Conservation (phyloP, 2,329 filamentous ascomycete genomes). For the Lomentospora prolificans region DNA sequence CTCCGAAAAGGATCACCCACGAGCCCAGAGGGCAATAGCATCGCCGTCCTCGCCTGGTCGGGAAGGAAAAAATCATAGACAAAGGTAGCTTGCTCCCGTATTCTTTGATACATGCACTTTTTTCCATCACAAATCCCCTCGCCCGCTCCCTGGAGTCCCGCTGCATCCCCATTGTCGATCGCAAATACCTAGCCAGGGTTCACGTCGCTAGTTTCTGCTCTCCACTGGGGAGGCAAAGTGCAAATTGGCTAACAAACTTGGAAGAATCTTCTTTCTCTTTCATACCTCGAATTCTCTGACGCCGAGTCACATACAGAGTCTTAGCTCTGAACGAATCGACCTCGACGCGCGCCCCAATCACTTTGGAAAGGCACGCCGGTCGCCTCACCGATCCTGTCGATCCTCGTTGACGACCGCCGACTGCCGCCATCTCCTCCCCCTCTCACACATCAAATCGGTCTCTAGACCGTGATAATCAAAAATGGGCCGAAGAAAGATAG, state of each 20-base stretch:
- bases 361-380: no score
- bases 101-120: conserved; percentile 1
- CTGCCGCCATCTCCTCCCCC: not conserved
- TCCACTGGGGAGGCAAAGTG: not conserved
- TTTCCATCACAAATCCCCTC: not conserved
- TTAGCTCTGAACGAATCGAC: no score
- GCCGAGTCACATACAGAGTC: no score
- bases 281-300: no score
- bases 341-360: no score
- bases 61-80: not conserved
- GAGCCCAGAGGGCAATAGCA: not conserved
- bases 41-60: not conserved
- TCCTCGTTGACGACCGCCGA: not conserved
- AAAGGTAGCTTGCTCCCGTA: conserved; percentile 4
- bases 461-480: conserved; percentile 17
- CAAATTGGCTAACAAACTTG: not conserved
- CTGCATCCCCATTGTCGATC: not conserved
- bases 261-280: not conserved
- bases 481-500: conserved; percentile 98
- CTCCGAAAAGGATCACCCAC: not conserved
- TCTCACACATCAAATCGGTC: not conserved
- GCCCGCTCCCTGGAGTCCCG: not conserved
- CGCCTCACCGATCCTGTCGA: not conserved
- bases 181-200: not conserved
- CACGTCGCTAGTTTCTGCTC: not conserved